These are phyloP conservation scores for Ceriops zippeliana DNA, from an alignment of 345 rosid species.

Conservation along the genomic window DNA sequence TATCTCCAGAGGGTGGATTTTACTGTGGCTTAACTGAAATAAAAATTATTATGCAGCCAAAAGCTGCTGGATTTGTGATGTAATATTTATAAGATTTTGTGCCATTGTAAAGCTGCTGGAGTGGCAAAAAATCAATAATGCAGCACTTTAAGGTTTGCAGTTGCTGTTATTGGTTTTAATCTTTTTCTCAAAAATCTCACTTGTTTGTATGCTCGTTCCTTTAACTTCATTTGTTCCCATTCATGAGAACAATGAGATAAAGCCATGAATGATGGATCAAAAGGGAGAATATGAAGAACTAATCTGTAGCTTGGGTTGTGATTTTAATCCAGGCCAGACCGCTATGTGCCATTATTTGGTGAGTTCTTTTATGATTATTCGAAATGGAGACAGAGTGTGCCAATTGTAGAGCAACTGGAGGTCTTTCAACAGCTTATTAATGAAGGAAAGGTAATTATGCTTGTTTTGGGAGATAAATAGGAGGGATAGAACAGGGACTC, in stretches of 20 bases:
- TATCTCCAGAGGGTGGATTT: not conserved
- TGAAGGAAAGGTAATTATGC: slow-evolving; percentile 72
- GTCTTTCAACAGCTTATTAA: slow-evolving; percentile 74
- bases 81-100: not conserved
- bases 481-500: too few relatives aligned
- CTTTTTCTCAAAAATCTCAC: not conserved
- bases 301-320: slow-evolving; percentile 6
- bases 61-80: not conserved
- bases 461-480: not conserved
- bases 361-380: slow-evolving; percentile 52
- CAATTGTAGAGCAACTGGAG: slow-evolving; percentile 74
- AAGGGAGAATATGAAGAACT: not conserved
- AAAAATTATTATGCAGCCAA: not conserved
- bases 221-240: not conserved
- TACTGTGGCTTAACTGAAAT: slow-evolving; percentile 3
- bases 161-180: not conserved
- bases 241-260: not conserved
- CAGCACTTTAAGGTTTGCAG: not conserved
- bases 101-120: not conserved
- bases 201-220: not conserved
- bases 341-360: slow-evolving; percentile 87
- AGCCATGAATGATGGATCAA: not conserved
- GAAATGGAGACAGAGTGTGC: slow-evolving; percentile 80
- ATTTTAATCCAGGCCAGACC: slow-evolving; percentile 76
- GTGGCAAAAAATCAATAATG: not conserved